A percentile compares a stretch with the other conserved stretches of the same genome.
Evolutionary conservation across 345 rosid genomes (phyloP).

Genomic region (Ceriops zippeliana): DNA sequence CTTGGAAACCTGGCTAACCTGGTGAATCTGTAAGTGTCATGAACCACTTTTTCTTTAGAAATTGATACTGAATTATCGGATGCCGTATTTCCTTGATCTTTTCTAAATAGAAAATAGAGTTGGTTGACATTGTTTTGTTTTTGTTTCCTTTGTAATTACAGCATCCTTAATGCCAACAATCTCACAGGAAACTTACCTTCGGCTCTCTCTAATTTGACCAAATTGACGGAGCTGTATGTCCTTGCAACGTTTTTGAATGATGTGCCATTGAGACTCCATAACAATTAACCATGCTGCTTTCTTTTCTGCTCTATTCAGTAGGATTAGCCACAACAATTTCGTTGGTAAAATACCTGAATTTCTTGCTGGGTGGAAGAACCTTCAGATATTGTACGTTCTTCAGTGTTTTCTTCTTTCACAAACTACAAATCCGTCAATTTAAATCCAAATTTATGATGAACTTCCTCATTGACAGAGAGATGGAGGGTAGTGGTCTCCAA

Average conservation of each 20-base stretch:
- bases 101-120: too few relatives aligned
- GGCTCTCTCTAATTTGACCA: conserved; percentile 12
- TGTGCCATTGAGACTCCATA: background rate
- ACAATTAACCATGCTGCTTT: background rate
- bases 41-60: background rate
- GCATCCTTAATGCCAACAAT: conserved; percentile 22
- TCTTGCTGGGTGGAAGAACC: conserved; percentile 9
- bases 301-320: conserved; percentile 14
- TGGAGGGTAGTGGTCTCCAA: conserved; percentile 16
- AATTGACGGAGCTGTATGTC: conserved; percentile 10
- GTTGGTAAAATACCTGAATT: conserved; percentile 15
- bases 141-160: background rate
- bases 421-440: background rate
- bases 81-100: background rate
- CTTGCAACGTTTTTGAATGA: background rate
- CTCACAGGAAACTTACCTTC: conserved; percentile 15
- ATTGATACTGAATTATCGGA: background rate
- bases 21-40: conserved; percentile 4
- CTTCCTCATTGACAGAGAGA: conserved; percentile 8
- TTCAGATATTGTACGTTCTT: background rate
- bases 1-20: conserved; percentile 14
- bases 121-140: background rate
- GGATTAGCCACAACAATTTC: conserved; percentile 18
- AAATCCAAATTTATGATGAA: background rate
- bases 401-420: background rate